Conservation (phyloP, 495 filamentous ascomycete species). For the Hypoxylon lenormandii region DNA sequence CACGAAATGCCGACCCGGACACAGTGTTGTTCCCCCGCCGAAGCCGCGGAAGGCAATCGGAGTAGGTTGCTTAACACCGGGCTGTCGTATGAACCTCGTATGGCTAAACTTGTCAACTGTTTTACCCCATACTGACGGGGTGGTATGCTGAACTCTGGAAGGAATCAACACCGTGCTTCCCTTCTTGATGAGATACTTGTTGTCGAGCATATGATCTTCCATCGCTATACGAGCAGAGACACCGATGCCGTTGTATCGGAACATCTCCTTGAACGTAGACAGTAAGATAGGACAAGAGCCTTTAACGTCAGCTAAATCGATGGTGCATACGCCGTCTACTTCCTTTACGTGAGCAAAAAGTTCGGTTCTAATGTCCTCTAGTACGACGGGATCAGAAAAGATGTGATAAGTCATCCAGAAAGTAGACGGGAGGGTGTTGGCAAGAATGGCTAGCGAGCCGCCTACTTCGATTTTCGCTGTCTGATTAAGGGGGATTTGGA, state of each 20-base stretch:
- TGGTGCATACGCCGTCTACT: not conserved
- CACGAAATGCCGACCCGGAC: slow-evolving; percentile 51
- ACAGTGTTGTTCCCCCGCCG: slow-evolving; percentile 46
- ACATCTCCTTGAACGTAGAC: slow-evolving; percentile 49
- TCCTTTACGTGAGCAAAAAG: slow-evolving; percentile 11
- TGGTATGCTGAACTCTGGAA: slow-evolving; percentile 28
- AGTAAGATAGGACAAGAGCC: slow-evolving; percentile 44
- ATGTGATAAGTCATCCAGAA: slow-evolving; percentile 40
- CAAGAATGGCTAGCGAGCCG: slow-evolving; percentile 13
- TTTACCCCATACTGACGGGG: slow-evolving; percentile 52
- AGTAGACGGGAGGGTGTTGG: slow-evolving; percentile 20
- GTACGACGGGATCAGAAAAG: slow-evolving; percentile 26
- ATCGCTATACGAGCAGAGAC: slow-evolving; percentile 28
- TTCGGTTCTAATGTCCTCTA: slow-evolving; percentile 23
- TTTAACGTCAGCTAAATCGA: slow-evolving; percentile 26
- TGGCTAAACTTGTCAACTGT: slow-evolving; percentile 48
- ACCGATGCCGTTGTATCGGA: slow-evolving; percentile 40
- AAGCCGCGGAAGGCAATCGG: slow-evolving; percentile 48
- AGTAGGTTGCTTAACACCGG: slow-evolving; percentile 15
- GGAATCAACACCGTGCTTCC: slow-evolving; percentile 42
- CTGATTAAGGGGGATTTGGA: slow-evolving; percentile 9
- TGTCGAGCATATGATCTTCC: slow-evolving; percentile 28
- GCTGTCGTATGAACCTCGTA: slow-evolving; percentile 33
- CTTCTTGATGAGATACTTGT: slow-evolving; percentile 4
- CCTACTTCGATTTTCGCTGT: slow-evolving; percentile 36